These are phyloP conservation scores for Cercophora newfieldiana DNA, from an alignment of 495 filamentous ascomycete genomes.

Conservation along the genomic window DNA sequence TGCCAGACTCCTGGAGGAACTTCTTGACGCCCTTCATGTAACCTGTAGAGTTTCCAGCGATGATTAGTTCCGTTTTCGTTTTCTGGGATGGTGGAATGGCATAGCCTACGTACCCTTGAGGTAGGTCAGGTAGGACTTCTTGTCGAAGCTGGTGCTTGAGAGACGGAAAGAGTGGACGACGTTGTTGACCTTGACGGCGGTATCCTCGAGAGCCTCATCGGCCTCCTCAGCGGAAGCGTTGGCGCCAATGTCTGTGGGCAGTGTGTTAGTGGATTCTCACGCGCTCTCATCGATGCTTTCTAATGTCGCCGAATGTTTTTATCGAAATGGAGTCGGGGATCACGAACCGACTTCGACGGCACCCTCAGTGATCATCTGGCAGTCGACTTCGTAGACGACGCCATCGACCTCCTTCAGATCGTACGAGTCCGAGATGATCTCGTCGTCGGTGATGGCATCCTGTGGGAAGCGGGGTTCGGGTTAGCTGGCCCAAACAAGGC, in stretches of 20 bases:
- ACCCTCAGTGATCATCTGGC: slow-evolving; percentile 77
- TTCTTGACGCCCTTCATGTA: slow-evolving; percentile 89
- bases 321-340: neutral
- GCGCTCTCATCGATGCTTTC: neutral
- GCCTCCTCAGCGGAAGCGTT: slow-evolving; percentile 94
- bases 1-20: slow-evolving; percentile 61
- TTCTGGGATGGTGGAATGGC: neutral
- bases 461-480: slow-evolving; percentile 37
- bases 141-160: slow-evolving; percentile 73
- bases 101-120: slow-evolving; percentile 67
- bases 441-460: slow-evolving; percentile 89
- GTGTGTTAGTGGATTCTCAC: neutral
- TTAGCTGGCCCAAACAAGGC: slow-evolving; percentile 9
- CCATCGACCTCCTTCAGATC: slow-evolving; percentile 72
- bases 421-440: slow-evolving; percentile 95
- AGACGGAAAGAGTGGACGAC: slow-evolving; percentile 91
- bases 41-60: slow-evolving; percentile 42
- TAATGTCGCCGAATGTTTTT: neutral
- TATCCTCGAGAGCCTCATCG: slow-evolving; percentile 71
- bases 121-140: slow-evolving; percentile 75
- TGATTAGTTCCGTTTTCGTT: slow-evolving; percentile 2
- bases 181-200: slow-evolving; percentile 80
- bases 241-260: slow-evolving; percentile 77
- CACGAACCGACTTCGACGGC: slow-evolving; percentile 70
- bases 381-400: slow-evolving; percentile 83